Evolutionary conservation across 2,329 filamentous ascomycete species (phyloP).

Genomic region (Fusarium newnesense): DNA sequence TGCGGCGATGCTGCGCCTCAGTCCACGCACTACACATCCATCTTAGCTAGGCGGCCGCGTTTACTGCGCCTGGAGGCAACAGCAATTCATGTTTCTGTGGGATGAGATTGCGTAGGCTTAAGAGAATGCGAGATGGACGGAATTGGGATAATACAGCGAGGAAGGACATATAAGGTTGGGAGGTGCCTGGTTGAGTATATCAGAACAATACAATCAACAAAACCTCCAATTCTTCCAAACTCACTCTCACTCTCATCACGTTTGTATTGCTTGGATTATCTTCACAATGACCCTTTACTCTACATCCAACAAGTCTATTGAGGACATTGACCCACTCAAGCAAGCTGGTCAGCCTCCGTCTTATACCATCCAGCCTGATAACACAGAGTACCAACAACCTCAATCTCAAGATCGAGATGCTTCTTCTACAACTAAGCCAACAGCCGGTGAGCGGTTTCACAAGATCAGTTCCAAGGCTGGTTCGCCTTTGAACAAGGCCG

Average conservation of each 20-base stretch:
- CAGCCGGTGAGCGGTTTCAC: constrained; percentile 69
- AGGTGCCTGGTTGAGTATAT: neutral
- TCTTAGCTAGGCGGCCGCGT: constrained; percentile 15
- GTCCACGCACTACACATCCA: constrained; percentile 23
- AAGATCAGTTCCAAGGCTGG: constrained; percentile 73
- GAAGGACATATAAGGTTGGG: constrained; percentile 32
- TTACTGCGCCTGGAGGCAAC: neutral
- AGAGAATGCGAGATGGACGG: constrained; percentile 23
- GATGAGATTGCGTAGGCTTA: constrained; percentile 21
- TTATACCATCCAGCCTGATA: constrained; percentile 28
- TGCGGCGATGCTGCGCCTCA: neutral
- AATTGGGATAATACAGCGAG: neutral
- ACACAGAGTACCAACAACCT: constrained; percentile 1
- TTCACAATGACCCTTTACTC: constrained; percentile 29
- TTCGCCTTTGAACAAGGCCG: constrained; percentile 73
- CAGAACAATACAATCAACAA: neutral
- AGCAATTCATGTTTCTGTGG: neutral
- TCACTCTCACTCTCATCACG: fast-evolving
- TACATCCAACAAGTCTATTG: constrained; percentile 28
- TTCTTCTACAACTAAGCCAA: constrained; percentile 43
- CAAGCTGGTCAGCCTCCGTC: constrained; percentile 37
- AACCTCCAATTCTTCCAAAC: neutral
- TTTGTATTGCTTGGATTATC: neutral
- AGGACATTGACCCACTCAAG: constrained; percentile 36
- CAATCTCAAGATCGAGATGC: constrained; percentile 6